Base-by-base conservation (phyloP, 176 grass and related monocot genomes). In the Oryza glaberrima region DNA sequence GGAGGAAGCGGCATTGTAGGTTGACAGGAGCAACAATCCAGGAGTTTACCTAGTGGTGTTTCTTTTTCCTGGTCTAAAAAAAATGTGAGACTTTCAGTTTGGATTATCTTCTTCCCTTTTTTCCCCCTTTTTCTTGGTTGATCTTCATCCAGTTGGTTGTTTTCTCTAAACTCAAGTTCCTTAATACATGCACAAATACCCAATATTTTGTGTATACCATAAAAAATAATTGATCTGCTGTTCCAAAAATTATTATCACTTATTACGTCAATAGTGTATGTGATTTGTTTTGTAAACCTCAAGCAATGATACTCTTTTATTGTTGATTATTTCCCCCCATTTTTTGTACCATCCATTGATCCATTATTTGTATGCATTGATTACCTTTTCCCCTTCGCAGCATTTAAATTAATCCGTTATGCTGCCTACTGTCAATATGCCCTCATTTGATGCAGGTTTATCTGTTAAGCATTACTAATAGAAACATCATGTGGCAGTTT, bases 221-320 rank as follows among this genome's bases (percentile, higher is more conserved):
- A 61, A 22, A 63, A 22, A 63, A 58, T 2, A 58, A 58, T 20
- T 20, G 19, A 58, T 56, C 3, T 81, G 64, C 15, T 11, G 11
- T 51, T 89, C 77, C 25, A 12, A 72, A 20, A 74, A 3, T 69
- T 75, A 5, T 75, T 3, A 73, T 44, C 8, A 61, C 32, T 6
- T 9, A 79, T 58, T 58, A 19, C 6, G 1, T 52, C 47, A 58
- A 41, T 52, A 22, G 16, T 23, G 6, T 34, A 28, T 17, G 23
- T 23, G 12, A 36, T 79, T 79, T 54, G n/a, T 36, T 68, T 78
- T 68, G 22, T 84, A 74, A 63, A 80, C 69, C 20, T 58, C 54
- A 88, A 64, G 14, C 2, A n/a, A 82, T 9, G 49, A 34, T n/a
- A 65, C 68, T 71, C n/a, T 3, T 66, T 77, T 52, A 52, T 58